phyloP scores from a whole-genome alignment of 2,329 filamentous ascomycete genomes.

The Ceratocystis albifundus region DNA sequence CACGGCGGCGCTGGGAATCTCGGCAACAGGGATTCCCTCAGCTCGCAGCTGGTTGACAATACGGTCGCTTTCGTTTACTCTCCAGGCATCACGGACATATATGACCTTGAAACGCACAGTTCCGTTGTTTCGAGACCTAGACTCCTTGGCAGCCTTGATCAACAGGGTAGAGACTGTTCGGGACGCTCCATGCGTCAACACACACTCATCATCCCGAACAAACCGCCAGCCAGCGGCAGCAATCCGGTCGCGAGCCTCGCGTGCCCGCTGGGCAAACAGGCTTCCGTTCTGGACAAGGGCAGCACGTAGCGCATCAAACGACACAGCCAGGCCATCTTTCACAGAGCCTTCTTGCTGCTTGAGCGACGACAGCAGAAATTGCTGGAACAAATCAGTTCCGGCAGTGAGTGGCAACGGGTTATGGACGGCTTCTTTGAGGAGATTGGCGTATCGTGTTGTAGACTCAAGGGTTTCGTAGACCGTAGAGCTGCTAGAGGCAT shows the following conservation, averaged over 20 bases:
- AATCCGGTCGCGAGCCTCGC: slow-evolving; percentile 72
- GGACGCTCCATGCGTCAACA: slow-evolving; percentile 85
- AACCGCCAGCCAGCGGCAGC: slow-evolving; percentile 68
- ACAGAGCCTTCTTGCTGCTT: slow-evolving; percentile 34
- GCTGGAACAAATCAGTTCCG: slow-evolving; percentile 89
- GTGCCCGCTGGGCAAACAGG: slow-evolving; percentile 76
- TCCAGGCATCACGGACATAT: slow-evolving; percentile 54
- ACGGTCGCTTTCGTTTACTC: slow-evolving; percentile 50
- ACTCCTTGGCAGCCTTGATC: slow-evolving; percentile 43
- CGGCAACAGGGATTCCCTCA: slow-evolving; percentile 67
- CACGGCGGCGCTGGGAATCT: slow-evolving; percentile 48
- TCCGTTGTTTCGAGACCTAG: slow-evolving; percentile 41
- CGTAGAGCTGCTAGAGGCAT: slow-evolving; percentile 66
- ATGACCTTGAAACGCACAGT: slow-evolving; percentile 68
- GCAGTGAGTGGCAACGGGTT: slow-evolving; percentile 90
- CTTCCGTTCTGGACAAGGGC: slow-evolving; percentile 78
- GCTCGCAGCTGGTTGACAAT: slow-evolving; percentile 60
- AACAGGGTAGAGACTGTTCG: slow-evolving; percentile 72
- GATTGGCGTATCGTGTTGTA: slow-evolving; percentile 62
- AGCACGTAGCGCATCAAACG: slow-evolving; percentile 71
- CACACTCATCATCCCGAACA: slow-evolving; percentile 62
- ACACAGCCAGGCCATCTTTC: slow-evolving; percentile 26
- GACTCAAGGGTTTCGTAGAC: slow-evolving; percentile 89
- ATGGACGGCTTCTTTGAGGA: slow-evolving; percentile 64
- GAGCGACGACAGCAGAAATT: slow-evolving; percentile 72